Conservation (phyloP, 306 rosid species). For the Sphenostylis stenocarpa region DNA sequence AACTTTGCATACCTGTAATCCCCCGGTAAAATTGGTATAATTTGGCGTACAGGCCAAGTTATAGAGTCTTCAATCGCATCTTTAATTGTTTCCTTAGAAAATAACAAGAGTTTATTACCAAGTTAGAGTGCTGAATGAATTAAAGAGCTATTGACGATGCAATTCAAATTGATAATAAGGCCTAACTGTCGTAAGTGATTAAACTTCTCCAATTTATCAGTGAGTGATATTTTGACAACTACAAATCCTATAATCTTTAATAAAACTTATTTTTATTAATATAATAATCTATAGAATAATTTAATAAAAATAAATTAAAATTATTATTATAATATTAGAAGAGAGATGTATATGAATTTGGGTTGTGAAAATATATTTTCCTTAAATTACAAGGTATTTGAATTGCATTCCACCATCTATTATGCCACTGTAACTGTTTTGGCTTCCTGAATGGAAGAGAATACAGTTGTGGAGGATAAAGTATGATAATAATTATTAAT, state of each 20-base stretch:
- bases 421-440: not conserved
- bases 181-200: not conserved
- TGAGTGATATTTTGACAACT: too few relatives aligned
- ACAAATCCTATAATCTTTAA: too few relatives aligned
- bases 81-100: conserved; percentile 74
- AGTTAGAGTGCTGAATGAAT: not conserved
- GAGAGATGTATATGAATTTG: too few relatives aligned
- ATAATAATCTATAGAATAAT: too few relatives aligned
- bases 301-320: too few relatives aligned
- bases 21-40: conserved; percentile 81
- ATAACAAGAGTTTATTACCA: not conserved
- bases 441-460: too few relatives aligned
- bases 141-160: not conserved
- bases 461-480: too few relatives aligned
- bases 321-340: too few relatives aligned
- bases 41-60: conserved; percentile 88
- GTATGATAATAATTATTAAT: too few relatives aligned
- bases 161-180: not conserved
- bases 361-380: too few relatives aligned
- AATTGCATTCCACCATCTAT: not conserved
- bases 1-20: conserved; percentile 72
- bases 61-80: conserved; percentile 92
- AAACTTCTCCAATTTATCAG: too few relatives aligned
- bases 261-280: too few relatives aligned
- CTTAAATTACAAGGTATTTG: conserved; percentile 5